Evolutionary conservation across 345 rosid genomes (phyloP).

Genomic region (Eucalyptus globulus): DNA sequence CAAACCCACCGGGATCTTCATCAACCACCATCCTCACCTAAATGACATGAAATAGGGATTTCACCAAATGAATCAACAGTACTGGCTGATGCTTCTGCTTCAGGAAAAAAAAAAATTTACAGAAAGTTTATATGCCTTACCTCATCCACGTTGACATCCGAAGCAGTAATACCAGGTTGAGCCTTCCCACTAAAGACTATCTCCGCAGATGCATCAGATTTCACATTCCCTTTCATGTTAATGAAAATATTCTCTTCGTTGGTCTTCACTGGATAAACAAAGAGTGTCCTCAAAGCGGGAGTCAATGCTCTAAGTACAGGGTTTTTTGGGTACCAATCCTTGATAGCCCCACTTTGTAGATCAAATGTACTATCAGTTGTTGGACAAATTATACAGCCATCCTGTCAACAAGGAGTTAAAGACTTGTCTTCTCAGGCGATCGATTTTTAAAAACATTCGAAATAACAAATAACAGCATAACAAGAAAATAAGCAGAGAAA

Average conservation of each 20-base stretch:
- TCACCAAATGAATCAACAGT: neutral
- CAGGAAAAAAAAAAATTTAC: neutral
- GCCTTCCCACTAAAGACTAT: constrained; percentile 91
- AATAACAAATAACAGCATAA: neutral
- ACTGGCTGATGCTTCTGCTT: neutral
- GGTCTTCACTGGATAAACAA: constrained; percentile 52
- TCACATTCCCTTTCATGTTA: constrained; percentile 32
- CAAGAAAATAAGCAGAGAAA: neutral
- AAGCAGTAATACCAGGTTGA: constrained; percentile 81
- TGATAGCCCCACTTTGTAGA: constrained; percentile 59
- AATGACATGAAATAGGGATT: neutral
- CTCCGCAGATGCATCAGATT: constrained; percentile 63
- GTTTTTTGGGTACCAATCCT: constrained; percentile 92
- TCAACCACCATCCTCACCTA: constrained; percentile 94
- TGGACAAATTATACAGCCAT: constrained; percentile 92
- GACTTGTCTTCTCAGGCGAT: neutral
- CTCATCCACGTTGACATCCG: constrained; percentile 87
- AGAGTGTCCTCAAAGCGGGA: constrained; percentile 64
- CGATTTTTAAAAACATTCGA: neutral
- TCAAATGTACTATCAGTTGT: constrained; percentile 85
- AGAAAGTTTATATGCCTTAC: constrained; percentile 8
- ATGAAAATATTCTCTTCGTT: constrained; percentile 79
- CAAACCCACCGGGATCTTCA: constrained; percentile 59
- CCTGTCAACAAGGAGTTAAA: constrained; percentile 17
- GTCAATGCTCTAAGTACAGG: constrained; percentile 81